phyloP scores from a whole-genome alignment of 805 yeast genomes.

The Metschnikowia santaceciliae region DNA sequence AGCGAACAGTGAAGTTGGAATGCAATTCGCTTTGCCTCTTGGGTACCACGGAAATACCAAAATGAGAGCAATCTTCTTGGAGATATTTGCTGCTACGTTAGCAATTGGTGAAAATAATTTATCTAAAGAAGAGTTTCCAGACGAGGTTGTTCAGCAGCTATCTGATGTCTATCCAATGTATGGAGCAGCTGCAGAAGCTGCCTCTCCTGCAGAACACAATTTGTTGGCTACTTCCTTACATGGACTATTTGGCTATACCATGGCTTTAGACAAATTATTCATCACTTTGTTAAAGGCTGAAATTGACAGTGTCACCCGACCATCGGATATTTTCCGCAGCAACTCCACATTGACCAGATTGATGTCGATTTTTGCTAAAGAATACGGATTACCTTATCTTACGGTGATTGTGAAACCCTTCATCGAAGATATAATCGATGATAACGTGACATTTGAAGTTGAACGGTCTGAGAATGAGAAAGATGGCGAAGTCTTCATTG shows the following conservation, averaged over 20 bases:
- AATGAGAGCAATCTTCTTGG: slow-evolving; percentile 68
- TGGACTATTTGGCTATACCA: slow-evolving; percentile 44
- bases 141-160: slow-evolving; percentile 21
- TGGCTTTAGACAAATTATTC: slow-evolving; percentile 43
- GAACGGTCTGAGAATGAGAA: slow-evolving; percentile 44
- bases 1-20: slow-evolving; percentile 72
- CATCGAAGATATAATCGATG: slow-evolving; percentile 46
- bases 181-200: slow-evolving; percentile 53
- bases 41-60: slow-evolving; percentile 68
- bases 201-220: slow-evolving; percentile 68
- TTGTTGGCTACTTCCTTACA: slow-evolving; percentile 64
- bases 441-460: slow-evolving; percentile 57
- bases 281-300: slow-evolving; percentile 57
- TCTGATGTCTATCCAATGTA: slow-evolving; percentile 41
- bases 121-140: slow-evolving; percentile 26
- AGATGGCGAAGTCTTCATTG: slow-evolving; percentile 47
- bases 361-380: slow-evolving; percentile 64
- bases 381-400: slow-evolving; percentile 62
- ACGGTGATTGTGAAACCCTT: slow-evolving; percentile 51
- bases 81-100: slow-evolving; percentile 68
- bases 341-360: slow-evolving; percentile 81
- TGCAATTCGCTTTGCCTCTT: slow-evolving; percentile 70
- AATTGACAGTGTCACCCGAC: slow-evolving; percentile 53
- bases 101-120: slow-evolving; percentile 30
- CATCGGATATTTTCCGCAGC: slow-evolving; percentile 72